These are phyloP conservation scores for Tylopilus rubrobrunneus DNA, from an alignment of 768 basidiomycete genomes.

Conservation along the genomic window DNA sequence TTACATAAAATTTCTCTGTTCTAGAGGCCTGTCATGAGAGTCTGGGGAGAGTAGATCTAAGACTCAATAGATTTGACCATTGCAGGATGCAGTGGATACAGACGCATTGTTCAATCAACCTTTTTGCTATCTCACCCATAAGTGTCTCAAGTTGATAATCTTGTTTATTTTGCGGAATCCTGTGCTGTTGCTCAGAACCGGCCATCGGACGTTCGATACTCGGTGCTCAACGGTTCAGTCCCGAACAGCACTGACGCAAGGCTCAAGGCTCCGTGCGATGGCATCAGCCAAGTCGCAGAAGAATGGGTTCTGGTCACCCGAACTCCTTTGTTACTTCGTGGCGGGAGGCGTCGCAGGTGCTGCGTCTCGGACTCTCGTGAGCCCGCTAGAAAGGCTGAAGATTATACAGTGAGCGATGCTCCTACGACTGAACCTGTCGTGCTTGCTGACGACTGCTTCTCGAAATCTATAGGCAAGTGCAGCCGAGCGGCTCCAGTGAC, in stretches of 20 bases:
- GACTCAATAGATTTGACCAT: background rate
- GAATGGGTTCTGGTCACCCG: constrained; percentile 29
- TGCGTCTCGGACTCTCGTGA: constrained; percentile 87
- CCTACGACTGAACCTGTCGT: background rate
- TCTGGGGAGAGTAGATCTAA: too few species aligned
- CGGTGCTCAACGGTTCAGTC: background rate
- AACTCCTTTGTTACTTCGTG: constrained; percentile 46
- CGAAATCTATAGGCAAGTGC: constrained; percentile 70
- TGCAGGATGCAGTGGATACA: background rate
- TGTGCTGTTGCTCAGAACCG: constrained; percentile 4
- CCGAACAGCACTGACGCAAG: constrained; percentile 6
- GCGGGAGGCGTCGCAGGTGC: constrained; percentile 55
- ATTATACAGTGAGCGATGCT: constrained; percentile 80
- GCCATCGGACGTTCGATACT: background rate
- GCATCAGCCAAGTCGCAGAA: constrained; percentile 20
- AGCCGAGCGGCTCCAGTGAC: constrained; percentile 55
- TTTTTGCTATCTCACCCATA: background rate
- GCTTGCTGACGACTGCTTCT: background rate
- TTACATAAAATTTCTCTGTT: background rate
- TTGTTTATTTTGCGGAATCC: constrained; percentile 7
- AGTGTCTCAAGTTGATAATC: background rate
- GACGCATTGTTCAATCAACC: background rate
- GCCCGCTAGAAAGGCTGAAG: constrained; percentile 88
- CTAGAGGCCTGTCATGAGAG: background rate
- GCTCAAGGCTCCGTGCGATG: constrained; percentile 18